Base-by-base conservation (phyloP, 129 eudicot species). In the Tagetes patula region DNA sequence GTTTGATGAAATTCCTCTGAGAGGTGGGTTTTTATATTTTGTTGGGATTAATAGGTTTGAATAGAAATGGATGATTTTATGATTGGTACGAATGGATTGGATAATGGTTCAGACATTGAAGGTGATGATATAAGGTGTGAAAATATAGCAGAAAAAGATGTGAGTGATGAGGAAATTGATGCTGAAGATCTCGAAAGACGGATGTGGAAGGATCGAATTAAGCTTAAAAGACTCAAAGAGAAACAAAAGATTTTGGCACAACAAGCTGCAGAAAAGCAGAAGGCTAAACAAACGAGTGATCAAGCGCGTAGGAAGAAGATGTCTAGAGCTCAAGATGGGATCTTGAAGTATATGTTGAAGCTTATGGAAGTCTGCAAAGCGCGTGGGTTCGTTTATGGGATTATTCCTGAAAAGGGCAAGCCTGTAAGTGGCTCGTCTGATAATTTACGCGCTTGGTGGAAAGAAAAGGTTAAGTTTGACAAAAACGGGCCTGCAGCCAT, bases 341-440 rank as follows among this genome's bases (percentile, higher is more conserved):
- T 91, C 59, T 76, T 91, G 82, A 91, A 91, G 86, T 91, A 94
- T 72, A 90, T 94, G 99, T 74, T 94, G 68, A 94, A 94, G 84
- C 89, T 94, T 50, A 94, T 94, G 98, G 99, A 94, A 64, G 99
- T 94, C 7, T 94, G 99, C 82, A 86, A 90, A 76, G 97, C 94
- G 3, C 88, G 96, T 46, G 97, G 96, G 9, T 91, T 91, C 10
- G 97, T 91, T 49, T 91, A 91, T 62, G 97, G 97, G 49, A 94
- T 94, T 5, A 83, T 94, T 64, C 99, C 99, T 5, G 99, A 94
- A 77, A 94, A 88, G 83, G 99, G 97, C 30, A 94, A 94, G 76
- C 93, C 99, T 0, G 97, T 90, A 0, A 86, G 99, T 49, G 99
- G 99, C 0, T 77, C 99, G 4, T 94, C 99, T 3, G 99, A 94